These are phyloP conservation scores for Pyrenochaeta sp. DNA, from an alignment of 2,329 filamentous ascomycete species.

Conservation along the genomic window DNA sequence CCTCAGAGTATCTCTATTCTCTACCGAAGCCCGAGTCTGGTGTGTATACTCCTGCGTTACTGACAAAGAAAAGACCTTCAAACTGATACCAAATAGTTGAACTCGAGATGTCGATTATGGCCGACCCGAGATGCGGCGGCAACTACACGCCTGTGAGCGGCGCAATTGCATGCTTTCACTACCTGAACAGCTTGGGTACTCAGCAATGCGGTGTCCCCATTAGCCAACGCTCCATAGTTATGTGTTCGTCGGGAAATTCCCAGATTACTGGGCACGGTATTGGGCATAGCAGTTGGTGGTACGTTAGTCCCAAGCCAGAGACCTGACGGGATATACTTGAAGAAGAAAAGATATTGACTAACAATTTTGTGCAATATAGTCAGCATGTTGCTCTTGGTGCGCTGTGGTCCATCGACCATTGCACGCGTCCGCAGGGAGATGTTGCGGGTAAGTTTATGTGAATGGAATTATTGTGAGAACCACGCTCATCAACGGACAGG, in stretches of 20 bases:
- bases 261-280: slow-evolving; percentile 1
- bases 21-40: background rate
- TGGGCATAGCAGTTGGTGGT: slow-evolving; percentile 11
- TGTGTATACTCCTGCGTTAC: background rate
- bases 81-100: background rate
- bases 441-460: slow-evolving; percentile 7
- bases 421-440: slow-evolving; percentile 5
- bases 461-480: background rate
- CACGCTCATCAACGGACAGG: background rate
- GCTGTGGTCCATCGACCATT: slow-evolving; percentile 9
- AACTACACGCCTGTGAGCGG: slow-evolving; percentile 1
- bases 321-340: background rate
- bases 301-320: background rate
- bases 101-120: background rate
- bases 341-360: background rate
- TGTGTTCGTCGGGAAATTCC: background rate
- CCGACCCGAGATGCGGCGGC: background rate
- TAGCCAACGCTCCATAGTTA: background rate
- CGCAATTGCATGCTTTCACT: slow-evolving; percentile 11
- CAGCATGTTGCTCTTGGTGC: slow-evolving; percentile 7
- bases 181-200: slow-evolving; percentile 4
- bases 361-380: background rate
- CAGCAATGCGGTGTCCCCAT: background rate
- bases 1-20: slow-evolving; percentile 6
- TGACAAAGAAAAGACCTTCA: no score